phyloP scores from a whole-genome alignment of 2,329 filamentous ascomycete species.

The Fusarium transvaalense region DNA sequence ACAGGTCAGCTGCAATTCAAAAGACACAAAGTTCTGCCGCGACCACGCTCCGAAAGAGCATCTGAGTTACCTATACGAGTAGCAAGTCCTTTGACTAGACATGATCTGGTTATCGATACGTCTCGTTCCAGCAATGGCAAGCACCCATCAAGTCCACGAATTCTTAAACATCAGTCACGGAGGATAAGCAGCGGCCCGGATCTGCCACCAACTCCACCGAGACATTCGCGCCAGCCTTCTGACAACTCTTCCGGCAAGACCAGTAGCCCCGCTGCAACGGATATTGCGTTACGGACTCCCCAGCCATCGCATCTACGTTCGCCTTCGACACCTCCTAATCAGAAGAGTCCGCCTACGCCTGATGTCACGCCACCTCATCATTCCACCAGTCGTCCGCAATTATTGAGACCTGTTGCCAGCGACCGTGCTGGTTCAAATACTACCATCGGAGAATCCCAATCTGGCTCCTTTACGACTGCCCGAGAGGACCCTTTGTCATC shows the following conservation, averaged over 20 bases:
- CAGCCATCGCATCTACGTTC: constrained; percentile 56
- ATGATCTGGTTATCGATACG: constrained; percentile 49
- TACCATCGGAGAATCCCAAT: constrained; percentile 70
- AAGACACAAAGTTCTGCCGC: constrained; percentile 61
- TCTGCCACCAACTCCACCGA: constrained; percentile 73
- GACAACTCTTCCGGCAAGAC: constrained; percentile 60
- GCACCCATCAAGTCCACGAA: constrained; percentile 56
- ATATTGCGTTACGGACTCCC: constrained; percentile 55
- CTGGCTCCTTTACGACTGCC: constrained; percentile 80
- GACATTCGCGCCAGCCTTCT: constrained; percentile 70
- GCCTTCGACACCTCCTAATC: constrained; percentile 72
- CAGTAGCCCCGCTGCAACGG: constrained; percentile 57
- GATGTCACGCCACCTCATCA: constrained; percentile 80
- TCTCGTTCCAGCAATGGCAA: constrained; percentile 46
- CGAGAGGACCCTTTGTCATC: constrained; percentile 73
- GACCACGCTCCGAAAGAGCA: constrained; percentile 48
- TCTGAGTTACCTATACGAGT: constrained; percentile 43
- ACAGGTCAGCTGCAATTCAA: constrained; percentile 58
- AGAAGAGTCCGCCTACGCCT: constrained; percentile 78
- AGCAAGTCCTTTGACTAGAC: constrained; percentile 41
- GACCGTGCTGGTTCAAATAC: constrained; percentile 66
- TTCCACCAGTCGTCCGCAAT: constrained; percentile 57
- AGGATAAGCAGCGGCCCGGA: constrained; percentile 61
- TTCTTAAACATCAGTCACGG: constrained; percentile 58
- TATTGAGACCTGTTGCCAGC: constrained; percentile 60